Evolutionary conservation across 192 early-diverging fungal species (phyloP).

Genomic region (Entrophospora sp.): DNA sequence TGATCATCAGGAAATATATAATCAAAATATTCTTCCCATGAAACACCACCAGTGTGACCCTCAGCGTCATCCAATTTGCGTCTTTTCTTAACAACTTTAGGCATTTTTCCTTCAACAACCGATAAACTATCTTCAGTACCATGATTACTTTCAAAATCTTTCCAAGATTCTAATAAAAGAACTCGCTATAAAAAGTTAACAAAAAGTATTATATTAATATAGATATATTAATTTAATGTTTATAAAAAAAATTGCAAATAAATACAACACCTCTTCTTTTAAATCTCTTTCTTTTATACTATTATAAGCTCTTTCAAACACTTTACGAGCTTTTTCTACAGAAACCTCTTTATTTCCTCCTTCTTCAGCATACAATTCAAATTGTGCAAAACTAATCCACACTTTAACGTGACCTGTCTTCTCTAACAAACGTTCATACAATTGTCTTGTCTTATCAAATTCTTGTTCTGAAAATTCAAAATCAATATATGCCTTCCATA

Average conservation of each 20-base stretch:
- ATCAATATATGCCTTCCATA: slow-evolving; percentile 98
- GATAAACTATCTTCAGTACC: slow-evolving; percentile 43
- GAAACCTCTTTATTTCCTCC: slow-evolving; percentile 36
- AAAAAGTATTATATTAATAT: neutral
- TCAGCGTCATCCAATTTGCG: slow-evolving; percentile 55
- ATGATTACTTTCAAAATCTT: slow-evolving; percentile 66
- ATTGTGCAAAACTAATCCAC: slow-evolving; percentile 89
- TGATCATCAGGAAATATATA: slow-evolving; percentile 98
- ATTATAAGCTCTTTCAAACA: slow-evolving; percentile 71
- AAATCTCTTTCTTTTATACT: slow-evolving; percentile 56
- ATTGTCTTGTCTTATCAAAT: slow-evolving; percentile 59
- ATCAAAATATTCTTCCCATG: slow-evolving; percentile 97
- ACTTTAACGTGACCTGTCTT: slow-evolving; percentile 95
- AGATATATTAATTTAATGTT: neutral
- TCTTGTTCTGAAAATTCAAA: slow-evolving; percentile 83
- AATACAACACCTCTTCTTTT: slow-evolving; percentile 63
- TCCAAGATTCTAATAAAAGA: slow-evolving; percentile 87
- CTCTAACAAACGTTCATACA: slow-evolving; percentile 81
- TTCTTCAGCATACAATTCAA: slow-evolving; percentile 63
- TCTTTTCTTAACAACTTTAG: slow-evolving; percentile 85
- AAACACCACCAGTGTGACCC: slow-evolving; percentile 45
- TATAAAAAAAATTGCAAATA: neutral
- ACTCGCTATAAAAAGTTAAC: slow-evolving; percentile 42
- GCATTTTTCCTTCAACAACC: slow-evolving; percentile 69
- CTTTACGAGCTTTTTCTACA: slow-evolving; percentile 48